Evolutionary conservation across 2,329 filamentous ascomycete species (phyloP).

Genomic region (Fusarium sp.): DNA sequence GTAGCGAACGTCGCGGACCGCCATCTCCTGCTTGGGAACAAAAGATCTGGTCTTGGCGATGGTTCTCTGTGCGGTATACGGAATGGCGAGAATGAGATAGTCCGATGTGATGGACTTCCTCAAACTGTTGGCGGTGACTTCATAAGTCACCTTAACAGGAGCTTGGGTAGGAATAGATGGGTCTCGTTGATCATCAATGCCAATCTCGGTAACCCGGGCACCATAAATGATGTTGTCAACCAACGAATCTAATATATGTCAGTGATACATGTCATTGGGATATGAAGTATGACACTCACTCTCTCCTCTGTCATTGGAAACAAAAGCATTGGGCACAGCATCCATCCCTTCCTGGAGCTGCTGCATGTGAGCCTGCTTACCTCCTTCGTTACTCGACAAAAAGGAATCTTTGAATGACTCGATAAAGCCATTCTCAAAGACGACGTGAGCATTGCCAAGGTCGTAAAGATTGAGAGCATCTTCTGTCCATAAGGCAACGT

Average conservation of each 20-base stretch:
- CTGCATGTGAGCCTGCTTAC: rapidly evolving
- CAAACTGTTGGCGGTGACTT: neutral
- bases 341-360: slow-evolving; percentile 1
- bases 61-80: neutral
- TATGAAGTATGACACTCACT: neutral
- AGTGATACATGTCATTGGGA: neutral
- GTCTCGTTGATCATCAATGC: neutral
- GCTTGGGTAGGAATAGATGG: neutral
- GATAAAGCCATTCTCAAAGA: slow-evolving; percentile 4
- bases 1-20: neutral
- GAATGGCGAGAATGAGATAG: slow-evolving; percentile 4
- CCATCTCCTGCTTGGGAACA: slow-evolving; percentile 1
- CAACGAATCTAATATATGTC: neutral
- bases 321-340: neutral
- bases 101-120: neutral
- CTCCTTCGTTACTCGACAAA: neutral
- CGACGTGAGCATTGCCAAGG: slow-evolving; percentile 1
- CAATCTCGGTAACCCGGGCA: neutral
- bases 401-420: neutral
- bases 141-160: slow-evolving; percentile 2
- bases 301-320: neutral
- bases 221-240: slow-evolving; percentile 1
- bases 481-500: neutral
- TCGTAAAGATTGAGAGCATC: neutral
- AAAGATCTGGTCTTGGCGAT: neutral